A percentile compares a stretch with the other conserved stretches of the same genome.
Evolutionary conservation across 2,329 filamentous ascomycete species (phyloP).

Genomic region (Didymella keratinophila): DNA sequence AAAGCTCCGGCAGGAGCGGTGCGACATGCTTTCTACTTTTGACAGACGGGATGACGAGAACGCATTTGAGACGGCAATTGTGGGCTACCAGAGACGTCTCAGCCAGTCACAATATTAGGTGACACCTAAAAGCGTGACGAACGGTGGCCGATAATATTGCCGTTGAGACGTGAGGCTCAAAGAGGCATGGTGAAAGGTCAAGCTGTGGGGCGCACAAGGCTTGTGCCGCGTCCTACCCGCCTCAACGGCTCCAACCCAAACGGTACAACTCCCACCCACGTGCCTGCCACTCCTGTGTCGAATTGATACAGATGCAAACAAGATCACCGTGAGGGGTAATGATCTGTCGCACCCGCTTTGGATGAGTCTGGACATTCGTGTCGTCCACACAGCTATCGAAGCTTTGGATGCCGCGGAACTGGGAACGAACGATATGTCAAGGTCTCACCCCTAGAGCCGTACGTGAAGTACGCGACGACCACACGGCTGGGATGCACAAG

Average conservation of each 20-base stretch:
- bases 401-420: background rate
- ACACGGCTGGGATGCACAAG: background rate
- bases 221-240: slow-evolving; percentile 12
- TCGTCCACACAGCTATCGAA: background rate
- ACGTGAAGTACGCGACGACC: background rate
- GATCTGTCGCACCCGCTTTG: slow-evolving; percentile 1
- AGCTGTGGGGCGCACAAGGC: slow-evolving; percentile 15
- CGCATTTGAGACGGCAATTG: background rate
- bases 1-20: background rate
- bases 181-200: slow-evolving; percentile 4
- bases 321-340: background rate
- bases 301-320: slow-evolving; percentile 1
- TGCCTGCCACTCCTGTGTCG: background rate
- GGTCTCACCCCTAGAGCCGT: background rate
- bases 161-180: background rate
- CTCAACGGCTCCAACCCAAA: slow-evolving; percentile 3
- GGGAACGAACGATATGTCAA: background rate
- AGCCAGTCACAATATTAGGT: slow-evolving; percentile 5
- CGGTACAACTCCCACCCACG: slow-evolving; percentile 3
- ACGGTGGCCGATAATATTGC: background rate
- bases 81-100: background rate
- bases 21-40: slow-evolving; percentile 2
- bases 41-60: background rate
- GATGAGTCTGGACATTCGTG: background rate
- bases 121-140: background rate